Conservation (phyloP, 1,284 basidiomycete species). For the Rhodotorula sp. region DNA sequence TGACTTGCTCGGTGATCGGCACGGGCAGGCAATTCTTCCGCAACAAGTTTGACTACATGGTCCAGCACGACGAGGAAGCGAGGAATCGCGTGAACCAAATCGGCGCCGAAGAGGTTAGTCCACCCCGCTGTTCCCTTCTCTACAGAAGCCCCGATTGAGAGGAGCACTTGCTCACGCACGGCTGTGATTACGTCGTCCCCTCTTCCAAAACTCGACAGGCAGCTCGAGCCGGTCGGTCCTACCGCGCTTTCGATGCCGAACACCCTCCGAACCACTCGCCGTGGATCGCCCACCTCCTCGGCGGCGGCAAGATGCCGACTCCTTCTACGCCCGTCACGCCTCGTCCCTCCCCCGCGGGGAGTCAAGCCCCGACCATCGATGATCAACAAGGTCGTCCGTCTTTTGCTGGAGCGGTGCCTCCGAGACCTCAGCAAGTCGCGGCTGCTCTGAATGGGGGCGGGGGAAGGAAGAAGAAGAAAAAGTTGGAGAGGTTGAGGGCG, state of each 20-base stretch:
- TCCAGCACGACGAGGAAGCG: conserved; percentile 55
- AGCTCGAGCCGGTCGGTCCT: conserved; percentile 9
- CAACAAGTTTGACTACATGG: conserved; percentile 66
- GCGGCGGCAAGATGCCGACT: not conserved
- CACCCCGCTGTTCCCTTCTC: not conserved
- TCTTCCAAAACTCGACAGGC: conserved; percentile 13
- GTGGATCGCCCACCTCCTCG: conserved; percentile 15
- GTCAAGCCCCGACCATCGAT: not conserved
- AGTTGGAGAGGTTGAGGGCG: conserved; percentile 56
- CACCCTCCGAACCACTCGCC: conserved; percentile 13
- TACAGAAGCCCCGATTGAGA: not conserved
- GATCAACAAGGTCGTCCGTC: not conserved
- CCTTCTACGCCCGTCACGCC: conserved; percentile 2
- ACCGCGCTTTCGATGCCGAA: conserved; percentile 16
- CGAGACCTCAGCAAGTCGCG: conserved; percentile 1
- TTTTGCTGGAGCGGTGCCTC: not conserved
- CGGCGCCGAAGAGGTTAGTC: conserved; percentile 45
- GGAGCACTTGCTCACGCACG: no score
- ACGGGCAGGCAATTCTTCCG: conserved; percentile 67
- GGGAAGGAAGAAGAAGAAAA: conserved; percentile 47
- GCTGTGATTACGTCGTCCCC: no score
- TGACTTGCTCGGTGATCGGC: no score
- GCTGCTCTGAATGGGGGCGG: conserved; percentile 5
- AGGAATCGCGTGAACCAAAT: conserved; percentile 47
- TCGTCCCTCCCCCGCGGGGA: conserved; percentile 11